Evolutionary conservation across 2,329 filamentous ascomycete species (phyloP), one percentile per base, ranked within the genome.

Genomic region (Ilyonectria mors-panacis): DNA sequence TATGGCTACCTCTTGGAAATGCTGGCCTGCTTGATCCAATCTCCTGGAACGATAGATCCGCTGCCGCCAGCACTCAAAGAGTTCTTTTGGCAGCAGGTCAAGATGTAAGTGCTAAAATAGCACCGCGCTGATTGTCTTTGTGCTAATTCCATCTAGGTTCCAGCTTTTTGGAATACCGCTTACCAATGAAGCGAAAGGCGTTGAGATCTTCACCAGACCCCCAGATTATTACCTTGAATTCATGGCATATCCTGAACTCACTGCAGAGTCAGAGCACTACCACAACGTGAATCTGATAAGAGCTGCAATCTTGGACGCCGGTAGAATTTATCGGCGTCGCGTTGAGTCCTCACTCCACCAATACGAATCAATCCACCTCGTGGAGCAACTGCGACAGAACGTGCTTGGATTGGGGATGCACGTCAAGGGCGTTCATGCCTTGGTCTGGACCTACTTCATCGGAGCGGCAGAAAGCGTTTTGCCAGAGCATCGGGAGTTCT

Each of bases 371-470:
- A 71, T 73, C 2, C 70, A 77, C 7, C 44, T 76, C 2, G 68
- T 83, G 0, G 79, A 81, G 21, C 69, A 74, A 19, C 66, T 83
- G 0, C 78, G 77, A 1, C 63, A 72, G 13, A 75, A 79, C 3
- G 75, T 82, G 0, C 39, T 68, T 2, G 67, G 66, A 6, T 60
- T 83, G 6, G 71, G 75, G 4, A 66, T 74, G 1, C 62, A 74
- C 1, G 76, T 73, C 1, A 75, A 76, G 4, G 81, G 81, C 2
- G 75, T 76, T 0, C 81, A 83, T 44, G 78, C 80, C 1, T 76
- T 84, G 0, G 81, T 83, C 0, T 84, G 82, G 82, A 73, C 79
- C 0, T 83, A 78, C 57, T 83, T 83, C 33, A 76, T 83, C 1
- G 81, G 79, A 1, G 81, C 80, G 0, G 81, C 81, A 0, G 81